Evolutionary conservation across 2,329 filamentous ascomycete genomes (phyloP), one percentile per base, ranked within the genome.

Genomic region (Pyricularia grisea): DNA sequence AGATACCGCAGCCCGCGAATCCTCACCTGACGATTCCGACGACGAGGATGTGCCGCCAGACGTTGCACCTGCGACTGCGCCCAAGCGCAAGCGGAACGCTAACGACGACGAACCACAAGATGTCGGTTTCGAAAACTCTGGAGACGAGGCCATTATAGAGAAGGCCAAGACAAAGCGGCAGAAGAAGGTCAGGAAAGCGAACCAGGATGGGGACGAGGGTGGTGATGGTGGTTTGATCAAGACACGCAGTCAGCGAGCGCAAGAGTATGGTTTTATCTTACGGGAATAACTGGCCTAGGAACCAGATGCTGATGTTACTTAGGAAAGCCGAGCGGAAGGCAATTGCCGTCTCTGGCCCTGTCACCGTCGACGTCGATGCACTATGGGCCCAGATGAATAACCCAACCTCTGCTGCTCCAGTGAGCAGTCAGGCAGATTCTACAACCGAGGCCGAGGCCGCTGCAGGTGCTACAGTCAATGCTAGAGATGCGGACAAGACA

Each of bases 361-460:
- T 90, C 28, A 92, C 90, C 2, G 80, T 92, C 65, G 87, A 93
- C 71, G 89, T 93, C 65, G 89, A 93, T 72, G 87, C 87, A 28
- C 77, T 93, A 1, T 93, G 90, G 89, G 83, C 85, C 66, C 83
- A 87, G 72, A 90, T 92, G 89, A 83, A 82, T 12, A 50, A 58
- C 10, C 27, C 66, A 9, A 28, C 27, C 9, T 14, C 42, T 28
- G 25, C 10, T 23, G 66, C 23, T 25, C 66, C 31, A 25, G n/a
- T 17, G 14, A 64, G 70, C 58, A 33, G 12, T 1, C 68, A 36
- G 31, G 12, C 27, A 58, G 68, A 61, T 67, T 67, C n/a, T 66
- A 60, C 67, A 20, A 55, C 68, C 11, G 71, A 72, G 3, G 66
- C 31, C 7, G 75, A 74, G 25, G 20, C 23, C 31, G 55, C 69